These are phyloP conservation scores for Ophiocordyceps unilateralis DNA, from an alignment of 2,329 filamentous ascomycete species.

Conservation along the genomic window DNA sequence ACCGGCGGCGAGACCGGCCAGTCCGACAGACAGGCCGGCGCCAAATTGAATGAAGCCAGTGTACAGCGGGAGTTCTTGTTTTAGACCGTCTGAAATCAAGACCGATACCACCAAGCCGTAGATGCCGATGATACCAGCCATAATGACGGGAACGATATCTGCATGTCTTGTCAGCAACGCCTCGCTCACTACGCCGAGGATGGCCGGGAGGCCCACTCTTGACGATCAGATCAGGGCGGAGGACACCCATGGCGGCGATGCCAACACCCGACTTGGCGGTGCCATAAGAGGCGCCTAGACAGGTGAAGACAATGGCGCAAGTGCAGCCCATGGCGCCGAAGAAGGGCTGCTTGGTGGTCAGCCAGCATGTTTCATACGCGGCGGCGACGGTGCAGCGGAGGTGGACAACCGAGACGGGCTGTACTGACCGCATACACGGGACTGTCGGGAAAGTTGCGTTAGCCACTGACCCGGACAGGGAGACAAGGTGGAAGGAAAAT, in stretches of 20 bases:
- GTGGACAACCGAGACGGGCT: constrained; percentile 7
- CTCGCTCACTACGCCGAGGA: not conserved
- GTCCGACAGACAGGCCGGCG: constrained; percentile 66
- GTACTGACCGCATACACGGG: constrained; percentile 96
- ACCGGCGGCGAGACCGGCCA: constrained; percentile 68
- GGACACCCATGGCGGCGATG: constrained; percentile 95
- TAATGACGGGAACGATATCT: constrained; percentile 99
- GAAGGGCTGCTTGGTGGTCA: constrained; percentile 47
- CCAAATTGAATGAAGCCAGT: constrained; percentile 76
- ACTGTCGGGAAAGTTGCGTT: constrained; percentile 32
- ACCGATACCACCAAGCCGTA: constrained; percentile 84
- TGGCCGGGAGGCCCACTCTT: constrained; percentile 59
- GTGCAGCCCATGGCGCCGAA: constrained; percentile 97
- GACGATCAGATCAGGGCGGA: constrained; percentile 94
- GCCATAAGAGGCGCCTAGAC: constrained; percentile 91
- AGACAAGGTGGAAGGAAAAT: not conserved
- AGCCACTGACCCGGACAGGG: not conserved
- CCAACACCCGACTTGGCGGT: constrained; percentile 98
- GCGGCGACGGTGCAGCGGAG: constrained; percentile 4
- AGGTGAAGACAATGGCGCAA: constrained; percentile 92
- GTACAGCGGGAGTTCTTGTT: constrained; percentile 56
- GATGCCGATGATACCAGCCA: constrained; percentile 99
- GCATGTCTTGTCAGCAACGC: constrained; percentile 6
- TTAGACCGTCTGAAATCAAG: constrained; percentile 65
- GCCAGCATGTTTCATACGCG: constrained; percentile 8